A percentile compares a stretch with the other conserved stretches of the same genome.
phyloP scores from a whole-genome alignment of 306 rosid species.

The Cercis canadensis region DNA sequence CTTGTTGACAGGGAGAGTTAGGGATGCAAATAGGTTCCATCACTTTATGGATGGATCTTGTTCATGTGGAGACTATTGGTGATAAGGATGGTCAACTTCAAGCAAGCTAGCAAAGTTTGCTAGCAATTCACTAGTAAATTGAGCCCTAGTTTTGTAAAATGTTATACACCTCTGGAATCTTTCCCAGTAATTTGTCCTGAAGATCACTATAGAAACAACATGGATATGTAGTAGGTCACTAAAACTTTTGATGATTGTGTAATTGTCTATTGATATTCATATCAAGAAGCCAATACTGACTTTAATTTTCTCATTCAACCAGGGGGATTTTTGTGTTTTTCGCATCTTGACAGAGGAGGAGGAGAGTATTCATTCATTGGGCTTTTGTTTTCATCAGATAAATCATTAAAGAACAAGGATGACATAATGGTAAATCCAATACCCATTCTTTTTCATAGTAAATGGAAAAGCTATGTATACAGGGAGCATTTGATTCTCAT shows the following conservation, averaged over 20 bases:
- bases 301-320: neutral
- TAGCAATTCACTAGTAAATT: neutral
- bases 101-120: neutral
- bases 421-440: too few species aligned
- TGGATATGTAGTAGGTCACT: neutral
- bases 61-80: slow-evolving; percentile 79
- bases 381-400: neutral
- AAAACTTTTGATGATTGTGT: neutral
- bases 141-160: neutral
- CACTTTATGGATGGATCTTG: slow-evolving; percentile 76
- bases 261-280: neutral
- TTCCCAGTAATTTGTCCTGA: too few species aligned
- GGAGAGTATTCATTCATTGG: neutral
- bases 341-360: neutral
- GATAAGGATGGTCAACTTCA: slow-evolving; percentile 33
- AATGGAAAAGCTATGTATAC: too few species aligned
- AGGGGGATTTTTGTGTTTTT: too few species aligned
- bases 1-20: slow-evolving; percentile 62
- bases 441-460: too few species aligned
- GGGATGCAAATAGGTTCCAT: slow-evolving; percentile 75
- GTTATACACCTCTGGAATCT: neutral
- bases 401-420: neutral
- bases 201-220: too few species aligned
- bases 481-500: too few species aligned
- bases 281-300: neutral